Evolutionary conservation across 1,284 basidiomycete species (phyloP), one percentile per base, ranked within the genome.

Genomic region (Neotropicomus parvogracilis): DNA sequence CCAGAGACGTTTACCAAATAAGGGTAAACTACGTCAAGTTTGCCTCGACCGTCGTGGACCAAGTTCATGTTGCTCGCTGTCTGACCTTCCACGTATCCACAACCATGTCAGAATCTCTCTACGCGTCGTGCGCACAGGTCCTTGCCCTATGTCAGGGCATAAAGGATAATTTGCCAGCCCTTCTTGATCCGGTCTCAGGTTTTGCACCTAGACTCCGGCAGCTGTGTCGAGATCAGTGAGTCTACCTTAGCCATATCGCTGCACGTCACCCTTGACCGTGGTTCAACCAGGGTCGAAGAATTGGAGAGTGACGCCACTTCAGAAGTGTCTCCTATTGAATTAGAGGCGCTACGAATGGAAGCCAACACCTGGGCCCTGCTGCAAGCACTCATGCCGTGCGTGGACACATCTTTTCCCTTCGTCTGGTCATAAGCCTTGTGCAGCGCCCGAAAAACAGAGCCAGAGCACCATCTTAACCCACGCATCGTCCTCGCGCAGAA

Each of bases 301-400:
- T 59, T 78, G 3, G 74, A 80, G 55, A 74, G 75, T 24, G 63
- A 60, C 16, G 59, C 65, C 4, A 70, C 70, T 20, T 69, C 63
- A 2, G 60, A 65, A 39, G 59, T 67, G 33, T 67, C 74, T 13
- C 66, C 64, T 14, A 74, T 79, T 16, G 82, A 85, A 56, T 54
- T 83, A 1, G 80, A 84, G 27, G 70, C 81, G 2, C 67, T 91
- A 53, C 74, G 76, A 21, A 72, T 92, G 63, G 91, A 93, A 64
- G 74, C 80, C 37, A 83, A 88, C 63, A 92, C 91, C 1, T 93
- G 91, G 91, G 78, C 76, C 1, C 73, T 93, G 0, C 62, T 92
- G 4, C 88, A 91, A 63, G 79, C 80, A 4, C 72, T 93, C 14
- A 80, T 85, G 72, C 77, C 83, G 81, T 85, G 61, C 57, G 73